These are phyloP conservation scores for Chrysoporthe austroafricana DNA, from an alignment of 2,329 filamentous ascomycete species.

Conservation along the genomic window DNA sequence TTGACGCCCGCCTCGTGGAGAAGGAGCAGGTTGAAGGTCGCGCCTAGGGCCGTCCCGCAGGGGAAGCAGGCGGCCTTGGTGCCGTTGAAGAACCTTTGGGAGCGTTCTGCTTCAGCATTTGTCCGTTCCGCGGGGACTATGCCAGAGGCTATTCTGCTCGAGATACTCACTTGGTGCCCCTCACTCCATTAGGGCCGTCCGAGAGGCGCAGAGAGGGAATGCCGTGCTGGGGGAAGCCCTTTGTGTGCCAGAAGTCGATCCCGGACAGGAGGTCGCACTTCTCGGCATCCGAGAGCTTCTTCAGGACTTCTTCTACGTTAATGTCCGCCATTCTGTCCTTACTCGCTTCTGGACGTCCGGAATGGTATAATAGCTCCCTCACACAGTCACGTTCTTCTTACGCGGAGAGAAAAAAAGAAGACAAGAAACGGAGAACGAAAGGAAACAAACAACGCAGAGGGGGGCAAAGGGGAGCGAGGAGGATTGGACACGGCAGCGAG, in stretches of 20 bases:
- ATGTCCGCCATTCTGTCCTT: constrained; percentile 51
- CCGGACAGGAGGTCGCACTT: constrained; percentile 60
- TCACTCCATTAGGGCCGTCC: constrained; percentile 72
- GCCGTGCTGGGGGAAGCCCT: constrained; percentile 60
- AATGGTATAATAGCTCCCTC: not conserved
- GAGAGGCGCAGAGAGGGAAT: constrained; percentile 68
- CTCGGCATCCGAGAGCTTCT: constrained; percentile 56
- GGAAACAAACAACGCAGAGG: not conserved
- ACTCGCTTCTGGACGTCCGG: not conserved
- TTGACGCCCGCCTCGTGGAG: constrained; percentile 54
- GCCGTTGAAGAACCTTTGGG: constrained; percentile 62
- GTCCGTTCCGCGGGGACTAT: not conserved
- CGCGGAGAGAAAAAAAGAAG: not conserved
- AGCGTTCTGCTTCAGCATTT: not conserved
- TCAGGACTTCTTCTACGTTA: constrained; percentile 57
- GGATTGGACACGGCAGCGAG: not conserved
- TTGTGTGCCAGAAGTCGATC: constrained; percentile 72
- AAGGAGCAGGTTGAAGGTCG: constrained; percentile 60
- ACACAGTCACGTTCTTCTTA: not conserved
- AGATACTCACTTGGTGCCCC: constrained; percentile 55
- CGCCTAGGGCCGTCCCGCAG: constrained; percentile 60
- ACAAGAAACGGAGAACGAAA: not conserved
- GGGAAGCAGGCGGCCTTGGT: constrained; percentile 63
- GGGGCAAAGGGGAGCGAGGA: not conserved
- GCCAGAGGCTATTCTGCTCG: too few relatives aligned